These are phyloP conservation scores for Babjeviella inositovora DNA, from an alignment of 805 yeast genomes.

Conservation along the genomic window DNA sequence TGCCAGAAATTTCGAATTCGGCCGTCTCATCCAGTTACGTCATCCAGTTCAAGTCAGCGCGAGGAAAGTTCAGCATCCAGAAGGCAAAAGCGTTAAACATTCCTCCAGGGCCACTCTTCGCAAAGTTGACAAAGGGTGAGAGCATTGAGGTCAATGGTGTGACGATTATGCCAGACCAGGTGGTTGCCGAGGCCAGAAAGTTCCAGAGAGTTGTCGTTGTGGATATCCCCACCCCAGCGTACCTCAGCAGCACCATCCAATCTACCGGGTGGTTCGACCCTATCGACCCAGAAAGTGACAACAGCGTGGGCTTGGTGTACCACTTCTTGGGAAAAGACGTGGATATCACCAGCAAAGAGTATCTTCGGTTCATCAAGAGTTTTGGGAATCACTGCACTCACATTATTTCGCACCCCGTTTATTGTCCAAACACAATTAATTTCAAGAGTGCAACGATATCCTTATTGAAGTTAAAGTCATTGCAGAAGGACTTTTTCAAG, in stretches of 20 bases:
- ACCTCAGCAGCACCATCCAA: too few species aligned
- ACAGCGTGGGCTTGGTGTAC: conserved; percentile 39
- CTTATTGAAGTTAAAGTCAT: conserved; percentile 37
- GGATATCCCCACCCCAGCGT: conserved; percentile 50
- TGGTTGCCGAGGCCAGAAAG: conserved; percentile 40
- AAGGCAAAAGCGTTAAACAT: conserved; percentile 59
- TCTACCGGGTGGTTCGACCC: too few species aligned
- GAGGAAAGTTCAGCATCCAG: conserved; percentile 63
- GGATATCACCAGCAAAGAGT: conserved; percentile 20
- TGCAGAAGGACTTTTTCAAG: conserved; percentile 27
- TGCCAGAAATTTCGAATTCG: conserved; percentile 9
- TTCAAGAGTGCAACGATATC: conserved; percentile 37
- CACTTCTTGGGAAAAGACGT: conserved; percentile 62
- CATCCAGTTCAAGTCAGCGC: conserved; percentile 43
- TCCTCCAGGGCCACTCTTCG: conserved; percentile 44
- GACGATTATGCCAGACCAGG: conserved; percentile 49
- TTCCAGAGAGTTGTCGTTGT: conserved; percentile 50
- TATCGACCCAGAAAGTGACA: conserved; percentile 9
- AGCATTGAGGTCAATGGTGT: conserved; percentile 43
- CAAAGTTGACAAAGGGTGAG: conserved; percentile 42
- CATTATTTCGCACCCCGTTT: conserved; percentile 54
- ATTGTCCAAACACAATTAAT: conserved; percentile 45
- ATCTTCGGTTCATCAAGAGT: conserved; percentile 30
- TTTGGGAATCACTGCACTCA: conserved; percentile 42
- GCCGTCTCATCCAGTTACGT: conserved; percentile 49